A percentile compares a stretch with the other conserved stretches of the same genome.
These are phyloP conservation scores for Cercophora newfieldiana DNA, from an alignment of 495 filamentous ascomycete species.

Conservation along the genomic window DNA sequence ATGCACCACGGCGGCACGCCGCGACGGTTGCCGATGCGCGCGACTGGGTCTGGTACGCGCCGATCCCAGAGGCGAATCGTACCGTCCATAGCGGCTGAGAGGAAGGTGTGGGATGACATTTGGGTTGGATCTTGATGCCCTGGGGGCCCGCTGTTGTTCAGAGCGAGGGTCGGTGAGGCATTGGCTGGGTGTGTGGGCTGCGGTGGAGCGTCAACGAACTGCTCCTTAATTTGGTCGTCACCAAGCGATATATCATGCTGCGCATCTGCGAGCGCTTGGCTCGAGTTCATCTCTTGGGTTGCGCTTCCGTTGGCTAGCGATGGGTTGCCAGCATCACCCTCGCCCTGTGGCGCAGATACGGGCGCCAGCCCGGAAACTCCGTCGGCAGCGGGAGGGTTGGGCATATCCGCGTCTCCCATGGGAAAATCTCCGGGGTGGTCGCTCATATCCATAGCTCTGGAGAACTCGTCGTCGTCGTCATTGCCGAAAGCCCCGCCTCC, in stretches of 20 bases:
- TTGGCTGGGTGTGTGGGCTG: constrained; percentile 25
- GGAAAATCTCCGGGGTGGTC: constrained; percentile 50
- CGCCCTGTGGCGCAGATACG: not conserved
- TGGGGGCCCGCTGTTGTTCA: constrained; percentile 28
- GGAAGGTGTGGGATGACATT: constrained; percentile 69
- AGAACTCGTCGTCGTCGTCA: constrained; percentile 87
- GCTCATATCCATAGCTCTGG: constrained; percentile 68
- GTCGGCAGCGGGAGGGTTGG: not conserved
- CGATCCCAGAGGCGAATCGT: constrained; percentile 91
- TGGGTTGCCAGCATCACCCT: not conserved
- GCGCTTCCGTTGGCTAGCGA: not conserved
- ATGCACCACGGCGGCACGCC: constrained; percentile 95
- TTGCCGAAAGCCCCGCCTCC: constrained; percentile 55
- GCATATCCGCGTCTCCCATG: constrained; percentile 31
- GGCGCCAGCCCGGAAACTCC: constrained; percentile 1
- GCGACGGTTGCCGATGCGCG: constrained; percentile 66
- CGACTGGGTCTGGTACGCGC: constrained; percentile 71
- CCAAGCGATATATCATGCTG: not conserved
- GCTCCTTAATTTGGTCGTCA: not conserved
- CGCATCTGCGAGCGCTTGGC: not conserved
- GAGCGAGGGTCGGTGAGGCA: constrained; percentile 34
- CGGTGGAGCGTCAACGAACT: constrained; percentile 13
- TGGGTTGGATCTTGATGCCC: constrained; percentile 42
- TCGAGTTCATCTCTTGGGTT: not conserved
- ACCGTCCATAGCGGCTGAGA: constrained; percentile 85